Evolutionary conservation across 2,329 filamentous ascomycete species (phyloP), one percentile per base, ranked within the genome.

Genomic region (Sporothrix euskadiensis): DNA sequence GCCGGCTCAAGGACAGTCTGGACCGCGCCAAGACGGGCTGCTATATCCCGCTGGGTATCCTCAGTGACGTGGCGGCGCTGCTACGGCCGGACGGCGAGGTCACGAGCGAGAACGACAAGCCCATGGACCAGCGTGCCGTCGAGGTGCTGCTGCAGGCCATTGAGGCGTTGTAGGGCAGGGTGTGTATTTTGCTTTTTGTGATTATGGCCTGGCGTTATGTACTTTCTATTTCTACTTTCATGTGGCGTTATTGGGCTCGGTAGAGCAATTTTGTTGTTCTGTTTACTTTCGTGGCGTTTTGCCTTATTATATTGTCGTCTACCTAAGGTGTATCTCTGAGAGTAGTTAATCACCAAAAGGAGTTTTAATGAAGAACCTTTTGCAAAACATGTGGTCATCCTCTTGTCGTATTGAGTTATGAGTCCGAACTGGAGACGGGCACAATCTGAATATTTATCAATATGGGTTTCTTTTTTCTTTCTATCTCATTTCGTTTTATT

Each of bases 1-100:
- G 92, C 77, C 87, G 94, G 26, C 86, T 98, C 75, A 96, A 94
- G 82, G 94, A 97, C 81, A 94, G 92, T 74, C 84, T 98, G 74
- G 94, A 97, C 78, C 90, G 90, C 78, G 92, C 91, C 16, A 93
- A 91, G 80, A 90, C 89, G 26, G 92, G 91, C 6, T 92, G 91
- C 66, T 94, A 94, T 78, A 89, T 98, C 73, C 94, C 94, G 0
- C 83, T 98, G 19, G 95, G 95, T 0, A 83, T 97, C 78, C 88
- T 96, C 80, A 98, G 95, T 79, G 95, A 98, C 84, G 87, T 98
- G 59, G 91, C 92, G 4, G 92, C 91, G 83, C 83, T 96, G 73
- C 83, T 98, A 35, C 89, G 89, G 89, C 32, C 70, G 4, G 35
- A 65, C n/a, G 56, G 41, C n/a, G 49, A 22, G 22, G 44, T 19